Base-by-base conservation (phyloP, 371 early-diverging fungal species). In the Mucor plumbeus region DNA sequence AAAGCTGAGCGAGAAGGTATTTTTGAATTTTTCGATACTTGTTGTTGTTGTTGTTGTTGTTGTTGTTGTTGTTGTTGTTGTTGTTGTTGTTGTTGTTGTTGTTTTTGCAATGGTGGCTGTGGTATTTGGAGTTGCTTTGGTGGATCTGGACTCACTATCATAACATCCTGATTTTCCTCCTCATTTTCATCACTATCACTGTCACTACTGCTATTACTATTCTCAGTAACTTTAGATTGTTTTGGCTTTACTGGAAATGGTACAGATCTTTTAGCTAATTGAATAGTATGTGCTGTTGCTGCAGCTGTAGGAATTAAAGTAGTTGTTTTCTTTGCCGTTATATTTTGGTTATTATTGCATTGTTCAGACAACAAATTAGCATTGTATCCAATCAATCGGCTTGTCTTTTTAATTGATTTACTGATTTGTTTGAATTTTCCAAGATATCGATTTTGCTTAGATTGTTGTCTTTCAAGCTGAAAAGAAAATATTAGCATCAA, bases 381-480 rank as follows among this genome's bases (percentile, higher is more conserved):
- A 56, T 70, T 50, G 26, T 65, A 48, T 5, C 40, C 57, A 35
- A 70, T 44, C 26, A 65, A 21, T 50, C 60, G 57, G 36, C 43
- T 65, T 0, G 66, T 70, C 5, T 62, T 47, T 26, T 65, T 65
- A 21, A 70, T 63, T 15, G 65, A 38, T 36, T 59, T 62, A 21
- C 58, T 65, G 8, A 65, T 11, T 8, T 48, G 21, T n/a, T 62
- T 70, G 3, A 70, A 39, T 62, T 70, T 70, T 26, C 41, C 58
- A n/a, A 62, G 58, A 7, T 70, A 70, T 11, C 57, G 47, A 9
- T 31, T 61, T 65, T 70, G 70, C 19, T 44, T 58, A 5, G 41
- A 34, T 43, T 68, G 69, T 59, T 68, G 64, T 50, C 61, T 47
- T 33, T 69, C 60, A 13, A 69, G 57, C 69, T 69, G 35, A 31